Evolutionary conservation across 768 basidiomycete species (phyloP).

Genomic region (Bullera alba): DNA sequence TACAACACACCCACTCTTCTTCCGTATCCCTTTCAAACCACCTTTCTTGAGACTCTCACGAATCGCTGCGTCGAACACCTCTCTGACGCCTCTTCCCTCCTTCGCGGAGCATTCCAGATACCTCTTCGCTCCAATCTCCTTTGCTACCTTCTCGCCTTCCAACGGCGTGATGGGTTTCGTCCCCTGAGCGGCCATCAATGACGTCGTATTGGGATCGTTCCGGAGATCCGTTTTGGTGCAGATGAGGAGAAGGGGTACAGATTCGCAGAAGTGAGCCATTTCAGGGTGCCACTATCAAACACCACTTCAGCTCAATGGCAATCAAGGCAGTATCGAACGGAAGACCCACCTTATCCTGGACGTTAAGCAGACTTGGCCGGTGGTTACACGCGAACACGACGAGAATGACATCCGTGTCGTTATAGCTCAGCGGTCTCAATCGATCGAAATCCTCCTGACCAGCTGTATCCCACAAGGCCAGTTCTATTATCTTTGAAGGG

Average conservation of each 20-base stretch:
- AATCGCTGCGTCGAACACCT: slow-evolving; percentile 83
- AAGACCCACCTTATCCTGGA: slow-evolving; percentile 45
- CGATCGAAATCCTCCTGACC: slow-evolving; percentile 85
- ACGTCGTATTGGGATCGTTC: slow-evolving; percentile 33
- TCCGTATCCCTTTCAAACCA: slow-evolving; percentile 65
- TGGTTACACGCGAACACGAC: slow-evolving; percentile 47
- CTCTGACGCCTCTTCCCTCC: slow-evolving; percentile 78
- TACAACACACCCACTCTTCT: slow-evolving; percentile 66
- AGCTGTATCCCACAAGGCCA: slow-evolving; percentile 92
- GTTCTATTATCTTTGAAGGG: slow-evolving; percentile 39
- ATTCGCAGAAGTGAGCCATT: slow-evolving; percentile 46
- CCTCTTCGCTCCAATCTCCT: slow-evolving; percentile 77
- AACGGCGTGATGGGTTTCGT: slow-evolving; percentile 64
- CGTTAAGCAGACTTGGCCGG: slow-evolving; percentile 44
- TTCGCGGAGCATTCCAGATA: slow-evolving; percentile 94
- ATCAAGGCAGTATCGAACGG: not conserved
- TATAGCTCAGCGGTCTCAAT: slow-evolving; percentile 45
- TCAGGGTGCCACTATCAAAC: slow-evolving; percentile 47
- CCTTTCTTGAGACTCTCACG: slow-evolving; percentile 74
- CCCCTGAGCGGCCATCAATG: slow-evolving; percentile 67
- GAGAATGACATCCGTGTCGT: slow-evolving; percentile 47
- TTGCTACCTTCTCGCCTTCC: slow-evolving; percentile 76
- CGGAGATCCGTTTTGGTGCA: slow-evolving; percentile 47
- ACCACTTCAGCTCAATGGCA: no score
- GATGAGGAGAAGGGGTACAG: slow-evolving; percentile 43